Conservation (phyloP, 1,139 yeast species). For the Taiozyma onychis region DNA sequence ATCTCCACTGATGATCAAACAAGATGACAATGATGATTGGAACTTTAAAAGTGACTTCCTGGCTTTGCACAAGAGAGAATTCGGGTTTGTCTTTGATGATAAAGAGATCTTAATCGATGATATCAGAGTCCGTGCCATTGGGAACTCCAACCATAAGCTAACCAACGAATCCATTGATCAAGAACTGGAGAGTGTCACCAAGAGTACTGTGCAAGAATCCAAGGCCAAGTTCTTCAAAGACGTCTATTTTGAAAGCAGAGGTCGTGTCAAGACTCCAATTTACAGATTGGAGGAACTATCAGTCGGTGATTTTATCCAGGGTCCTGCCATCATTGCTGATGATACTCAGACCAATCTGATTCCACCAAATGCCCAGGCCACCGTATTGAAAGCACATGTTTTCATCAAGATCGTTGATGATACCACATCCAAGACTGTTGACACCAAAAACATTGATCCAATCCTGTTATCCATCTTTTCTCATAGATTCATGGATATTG, state of each 20-base stretch:
- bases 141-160: constrained; percentile 32
- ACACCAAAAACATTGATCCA: constrained; percentile 47
- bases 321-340: constrained; percentile 85
- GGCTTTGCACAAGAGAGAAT: constrained; percentile 54
- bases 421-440: constrained; percentile 15
- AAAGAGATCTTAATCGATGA: constrained; percentile 74
- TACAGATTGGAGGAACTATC: constrained; percentile 43
- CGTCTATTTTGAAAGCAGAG: constrained; percentile 40
- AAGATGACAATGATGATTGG: constrained; percentile 25
- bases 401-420: constrained; percentile 31
- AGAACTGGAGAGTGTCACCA: constrained; percentile 24
- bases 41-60: constrained; percentile 36
- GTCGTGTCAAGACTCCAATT: constrained; percentile 49
- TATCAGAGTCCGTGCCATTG: constrained; percentile 66
- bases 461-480: constrained; percentile 73
- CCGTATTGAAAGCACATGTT: constrained; percentile 56
- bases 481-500: constrained; percentile 82
- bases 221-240: constrained; percentile 27
- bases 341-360: constrained; percentile 82
- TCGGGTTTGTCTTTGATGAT: constrained; percentile 57
- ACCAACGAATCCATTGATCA: constrained; percentile 32
- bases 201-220: constrained; percentile 14
- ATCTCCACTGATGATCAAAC: constrained; percentile 67
- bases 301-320: constrained; percentile 50
- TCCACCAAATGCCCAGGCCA: constrained; percentile 66